Conservation (phyloP, 768 basidiomycete genomes). For the Leccinum aurantiacum region DNA sequence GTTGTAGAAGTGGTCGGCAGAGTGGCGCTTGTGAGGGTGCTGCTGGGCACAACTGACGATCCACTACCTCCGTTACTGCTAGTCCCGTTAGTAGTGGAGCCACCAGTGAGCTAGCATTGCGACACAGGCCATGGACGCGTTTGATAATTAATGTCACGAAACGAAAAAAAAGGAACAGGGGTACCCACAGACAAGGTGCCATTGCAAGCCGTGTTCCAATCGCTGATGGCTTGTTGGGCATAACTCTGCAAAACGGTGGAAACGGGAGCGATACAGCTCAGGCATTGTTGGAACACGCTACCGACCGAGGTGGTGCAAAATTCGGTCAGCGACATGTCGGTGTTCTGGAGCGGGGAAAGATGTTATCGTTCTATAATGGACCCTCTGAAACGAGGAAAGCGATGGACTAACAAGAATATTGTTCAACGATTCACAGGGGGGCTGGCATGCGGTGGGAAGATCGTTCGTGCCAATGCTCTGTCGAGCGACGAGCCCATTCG, state of each 20-base stretch:
- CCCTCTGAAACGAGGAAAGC: not conserved
- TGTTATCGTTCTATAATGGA: not conserved
- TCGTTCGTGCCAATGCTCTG: slow-evolving; percentile 12
- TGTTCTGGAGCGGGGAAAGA: slow-evolving; percentile 8
- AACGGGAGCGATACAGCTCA: slow-evolving; percentile 18
- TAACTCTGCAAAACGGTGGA: not conserved
- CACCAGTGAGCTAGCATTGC: slow-evolving; percentile 10
- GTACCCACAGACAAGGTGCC: slow-evolving; percentile 21
- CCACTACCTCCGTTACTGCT: not conserved
- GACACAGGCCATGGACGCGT: not conserved
- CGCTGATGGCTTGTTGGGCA: slow-evolving; percentile 11
- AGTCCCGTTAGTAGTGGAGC: slow-evolving; percentile 5
- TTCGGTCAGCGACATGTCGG: slow-evolving; percentile 6
- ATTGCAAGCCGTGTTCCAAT: slow-evolving; percentile 20
- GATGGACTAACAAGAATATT: slow-evolving; percentile 18
- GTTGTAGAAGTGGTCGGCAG: not conserved
- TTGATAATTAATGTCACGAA: not conserved
- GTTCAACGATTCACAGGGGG: slow-evolving; percentile 20
- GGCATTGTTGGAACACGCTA: slow-evolving; percentile 16
- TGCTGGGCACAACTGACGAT: not conserved
- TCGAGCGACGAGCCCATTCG: slow-evolving; percentile 20
- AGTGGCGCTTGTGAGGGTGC: not conserved
- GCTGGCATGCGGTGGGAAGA: slow-evolving; percentile 23
- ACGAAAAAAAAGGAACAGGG: too few relatives aligned
- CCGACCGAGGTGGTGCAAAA: slow-evolving; percentile 15